Evolutionary conservation across 768 basidiomycete species (phyloP).

Genomic region (Russula abietina): DNA sequence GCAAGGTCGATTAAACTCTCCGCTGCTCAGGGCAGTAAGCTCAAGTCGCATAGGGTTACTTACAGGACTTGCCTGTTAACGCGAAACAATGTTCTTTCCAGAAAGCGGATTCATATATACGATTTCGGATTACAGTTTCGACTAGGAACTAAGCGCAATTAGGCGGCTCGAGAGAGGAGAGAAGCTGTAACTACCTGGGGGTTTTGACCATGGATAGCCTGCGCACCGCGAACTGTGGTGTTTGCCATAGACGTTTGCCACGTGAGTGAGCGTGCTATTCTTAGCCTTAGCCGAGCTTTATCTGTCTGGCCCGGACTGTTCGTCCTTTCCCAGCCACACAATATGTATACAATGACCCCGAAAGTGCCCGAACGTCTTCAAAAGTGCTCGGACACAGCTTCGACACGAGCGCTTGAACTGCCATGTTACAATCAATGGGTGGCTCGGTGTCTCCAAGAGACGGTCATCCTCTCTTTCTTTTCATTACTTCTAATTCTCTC

Average conservation of each 20-base stretch:
- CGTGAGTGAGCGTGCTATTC: neutral
- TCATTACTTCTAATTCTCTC: neutral
- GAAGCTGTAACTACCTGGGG: slow-evolving; percentile 63
- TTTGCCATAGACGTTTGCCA: slow-evolving; percentile 64
- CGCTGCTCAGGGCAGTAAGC: slow-evolving; percentile 41
- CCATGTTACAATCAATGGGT: neutral
- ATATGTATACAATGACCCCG: neutral
- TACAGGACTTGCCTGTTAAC: slow-evolving; percentile 60
- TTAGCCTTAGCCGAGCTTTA: no score
- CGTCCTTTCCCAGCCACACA: no score
- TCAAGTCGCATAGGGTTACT: neutral
- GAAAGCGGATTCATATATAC: slow-evolving; percentile 90
- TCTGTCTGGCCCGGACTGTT: neutral
- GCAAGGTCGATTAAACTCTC: slow-evolving; percentile 93
- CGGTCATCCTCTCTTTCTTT: neutral
- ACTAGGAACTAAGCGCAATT: slow-evolving; percentile 65
- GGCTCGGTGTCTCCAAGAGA: neutral
- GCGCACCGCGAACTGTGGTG: slow-evolving; percentile 82
- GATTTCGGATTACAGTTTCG: slow-evolving; percentile 91
- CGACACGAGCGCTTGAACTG: neutral
- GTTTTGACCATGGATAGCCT: slow-evolving; percentile 93
- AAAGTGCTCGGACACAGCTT: neutral
- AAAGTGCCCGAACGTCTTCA: neutral
- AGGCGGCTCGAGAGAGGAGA: slow-evolving; percentile 23
- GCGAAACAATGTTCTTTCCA: slow-evolving; percentile 99